Conservation (phyloP, 257 asterid species). For the Rauvolfia tetraphylla region DNA sequence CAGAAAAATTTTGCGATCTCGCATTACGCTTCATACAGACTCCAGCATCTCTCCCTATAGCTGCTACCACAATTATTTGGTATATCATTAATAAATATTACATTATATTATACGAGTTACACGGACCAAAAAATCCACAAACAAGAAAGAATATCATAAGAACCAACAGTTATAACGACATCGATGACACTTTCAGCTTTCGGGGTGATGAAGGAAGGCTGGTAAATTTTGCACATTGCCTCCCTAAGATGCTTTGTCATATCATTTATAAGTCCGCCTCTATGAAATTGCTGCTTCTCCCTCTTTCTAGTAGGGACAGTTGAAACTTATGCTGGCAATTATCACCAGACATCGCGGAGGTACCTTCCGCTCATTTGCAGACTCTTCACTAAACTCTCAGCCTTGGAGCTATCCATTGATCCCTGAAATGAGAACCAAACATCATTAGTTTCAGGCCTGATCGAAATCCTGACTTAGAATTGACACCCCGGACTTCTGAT, state of each 20-base stretch:
- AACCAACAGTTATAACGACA: not conserved
- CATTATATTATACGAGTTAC: slow-evolving; percentile 20
- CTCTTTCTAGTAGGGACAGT: not conserved
- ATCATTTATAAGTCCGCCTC: no score
- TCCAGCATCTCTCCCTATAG: slow-evolving; percentile 7
- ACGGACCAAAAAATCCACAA: slow-evolving; percentile 26
- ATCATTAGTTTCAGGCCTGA: not conserved
- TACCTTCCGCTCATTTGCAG: slow-evolving; percentile 74
- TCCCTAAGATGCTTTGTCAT: not conserved
- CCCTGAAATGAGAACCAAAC: slow-evolving; percentile 44
- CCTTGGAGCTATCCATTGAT: slow-evolving; percentile 60
- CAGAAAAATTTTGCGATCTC: slow-evolving; percentile 18
- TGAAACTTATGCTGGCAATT: not conserved
- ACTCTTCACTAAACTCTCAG: slow-evolving; percentile 81
- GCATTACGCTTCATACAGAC: slow-evolving; percentile 12
- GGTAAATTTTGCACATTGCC: slow-evolving; percentile 25
- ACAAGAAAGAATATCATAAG: not conserved
- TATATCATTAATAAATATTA: not conserved
- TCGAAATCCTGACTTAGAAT: not conserved
- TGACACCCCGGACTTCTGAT: not conserved
- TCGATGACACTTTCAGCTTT: slow-evolving; percentile 3
- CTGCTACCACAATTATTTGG: slow-evolving; percentile 19
- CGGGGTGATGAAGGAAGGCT: slow-evolving; percentile 10
- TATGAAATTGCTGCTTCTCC: no score
- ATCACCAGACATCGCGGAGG: slow-evolving; percentile 83